These are phyloP conservation scores for Tetrahymena borealis DNA, from an alignment of 73 alveolate species.

Conservation along the genomic window DNA sequence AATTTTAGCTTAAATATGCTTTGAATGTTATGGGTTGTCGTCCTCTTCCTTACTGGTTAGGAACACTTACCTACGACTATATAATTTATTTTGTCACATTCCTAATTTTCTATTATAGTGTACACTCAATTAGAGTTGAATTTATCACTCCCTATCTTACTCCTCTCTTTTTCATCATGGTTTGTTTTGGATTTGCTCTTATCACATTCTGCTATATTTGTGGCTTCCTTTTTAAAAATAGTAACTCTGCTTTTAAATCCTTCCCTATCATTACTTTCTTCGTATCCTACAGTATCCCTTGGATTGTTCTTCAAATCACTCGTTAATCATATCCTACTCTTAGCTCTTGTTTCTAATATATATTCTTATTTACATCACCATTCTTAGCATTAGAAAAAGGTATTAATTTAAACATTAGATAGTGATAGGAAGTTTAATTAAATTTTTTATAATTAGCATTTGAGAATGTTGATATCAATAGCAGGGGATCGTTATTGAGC, in stretches of 20 bases:
- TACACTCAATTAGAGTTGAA: neutral
- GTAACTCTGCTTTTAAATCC: conserved; percentile 19
- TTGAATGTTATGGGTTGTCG: conserved; percentile 46
- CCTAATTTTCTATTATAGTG: neutral
- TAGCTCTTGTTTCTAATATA: neutral
- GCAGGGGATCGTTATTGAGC: neutral
- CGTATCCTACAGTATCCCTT: conserved; percentile 28
- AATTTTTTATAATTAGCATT: neutral
- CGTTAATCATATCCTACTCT: neutral
- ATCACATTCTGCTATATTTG: conserved; percentile 7
- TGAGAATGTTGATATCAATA: neutral
- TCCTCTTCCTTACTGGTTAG: conserved; percentile 32
- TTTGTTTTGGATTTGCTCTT: conserved; percentile 18
- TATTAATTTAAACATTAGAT: neutral
- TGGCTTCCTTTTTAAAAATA: conserved; percentile 27
- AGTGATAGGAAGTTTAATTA: neutral
- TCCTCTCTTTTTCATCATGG: neutral
- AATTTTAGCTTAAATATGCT: conserved; percentile 27
- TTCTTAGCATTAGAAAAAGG: neutral
- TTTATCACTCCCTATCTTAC: conserved; percentile 20
- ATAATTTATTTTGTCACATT: conserved; percentile 3
- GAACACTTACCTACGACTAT: conserved; percentile 13
- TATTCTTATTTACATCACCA: neutral
- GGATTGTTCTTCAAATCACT: neutral
- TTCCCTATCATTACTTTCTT: conserved; percentile 29